These are phyloP conservation scores for Takakia lepidozioides DNA, from an alignment of 225 moss, liverwort and hornwort genomes.

Conservation along the genomic window DNA sequence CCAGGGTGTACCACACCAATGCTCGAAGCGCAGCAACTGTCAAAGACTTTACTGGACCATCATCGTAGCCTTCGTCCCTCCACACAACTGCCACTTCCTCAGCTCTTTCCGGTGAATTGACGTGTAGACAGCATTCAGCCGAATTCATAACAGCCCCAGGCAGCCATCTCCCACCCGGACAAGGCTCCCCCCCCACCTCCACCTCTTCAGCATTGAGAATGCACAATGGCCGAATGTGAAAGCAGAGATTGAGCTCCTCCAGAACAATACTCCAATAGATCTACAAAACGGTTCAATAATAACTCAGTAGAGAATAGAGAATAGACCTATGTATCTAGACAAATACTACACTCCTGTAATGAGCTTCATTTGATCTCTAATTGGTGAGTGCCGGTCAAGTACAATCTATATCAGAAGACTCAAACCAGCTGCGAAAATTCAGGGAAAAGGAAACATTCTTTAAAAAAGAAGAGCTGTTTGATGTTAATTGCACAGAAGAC, in stretches of 20 bases:
- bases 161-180: conserved; percentile 80
- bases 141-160: conserved; percentile 72
- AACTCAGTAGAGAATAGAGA: not conserved
- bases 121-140: conserved; percentile 67
- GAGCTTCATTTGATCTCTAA: no score
- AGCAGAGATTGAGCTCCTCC: conserved; percentile 46
- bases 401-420: no score
- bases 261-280: conserved; percentile 59
- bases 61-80: conserved; percentile 78
- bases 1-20: conserved; percentile 68
- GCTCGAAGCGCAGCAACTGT: conserved; percentile 52
- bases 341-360: not conserved
- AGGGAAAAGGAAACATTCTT: no score
- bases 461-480: not conserved
- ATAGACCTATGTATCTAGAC: not conserved
- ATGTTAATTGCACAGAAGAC: no score
- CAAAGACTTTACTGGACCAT: conserved; percentile 40
- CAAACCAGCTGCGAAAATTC: no score
- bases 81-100: conserved; percentile 64
- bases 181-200: conserved; percentile 27
- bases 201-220: conserved; percentile 49
- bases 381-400: no score
- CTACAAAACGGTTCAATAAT: no score
- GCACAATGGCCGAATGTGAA: conserved; percentile 49
- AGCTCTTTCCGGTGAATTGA: conserved; percentile 40